phyloP scores from a whole-genome alignment of 2,329 filamentous ascomycete genomes.

The Albophoma yamanashiensis region DNA sequence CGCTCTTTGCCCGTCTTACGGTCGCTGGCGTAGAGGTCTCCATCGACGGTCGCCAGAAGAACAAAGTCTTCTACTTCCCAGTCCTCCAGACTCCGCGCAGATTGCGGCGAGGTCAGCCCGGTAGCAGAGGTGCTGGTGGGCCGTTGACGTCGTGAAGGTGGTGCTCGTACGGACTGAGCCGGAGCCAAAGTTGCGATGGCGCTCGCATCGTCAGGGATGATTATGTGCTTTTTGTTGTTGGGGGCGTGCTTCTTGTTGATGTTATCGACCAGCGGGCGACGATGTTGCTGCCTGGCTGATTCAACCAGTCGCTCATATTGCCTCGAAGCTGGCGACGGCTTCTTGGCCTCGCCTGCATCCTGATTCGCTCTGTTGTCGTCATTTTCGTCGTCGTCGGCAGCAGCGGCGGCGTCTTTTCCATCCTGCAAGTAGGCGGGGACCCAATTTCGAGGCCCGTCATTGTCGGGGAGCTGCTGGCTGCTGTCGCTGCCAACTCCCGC shows the following conservation, averaged over 20 bases:
- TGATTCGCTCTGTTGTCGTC: neutral
- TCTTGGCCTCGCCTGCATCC: neutral
- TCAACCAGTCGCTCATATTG: conserved; percentile 7
- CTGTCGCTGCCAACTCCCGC: conserved; percentile 8
- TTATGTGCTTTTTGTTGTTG: conserved; percentile 18
- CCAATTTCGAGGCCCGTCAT: conserved; percentile 17
- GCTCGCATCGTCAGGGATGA: conserved; percentile 64
- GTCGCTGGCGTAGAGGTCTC: conserved; percentile 85
- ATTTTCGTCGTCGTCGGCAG: neutral
- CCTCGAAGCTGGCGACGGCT: neutral
- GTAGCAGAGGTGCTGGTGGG: conserved; percentile 47
- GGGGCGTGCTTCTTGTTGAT: conserved; percentile 3
- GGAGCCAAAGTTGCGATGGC: conserved; percentile 97
- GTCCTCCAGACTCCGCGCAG: conserved; percentile 95
- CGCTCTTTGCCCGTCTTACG: conserved; percentile 72
- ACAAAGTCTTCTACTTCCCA: conserved; percentile 99
- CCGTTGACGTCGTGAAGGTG: conserved; percentile 49
- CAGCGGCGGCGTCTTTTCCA: conserved; percentile 10
- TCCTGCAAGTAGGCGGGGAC: conserved; percentile 11
- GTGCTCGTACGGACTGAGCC: conserved; percentile 92
- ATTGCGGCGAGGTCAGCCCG: conserved; percentile 70
- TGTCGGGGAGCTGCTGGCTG: conserved; percentile 15
- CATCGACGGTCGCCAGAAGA: conserved; percentile 99
- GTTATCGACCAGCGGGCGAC: conserved; percentile 7
- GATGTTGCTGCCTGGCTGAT: neutral